phyloP scores from a whole-genome alignment of 768 basidiomycete genomes.

The Amanita phalloides region DNA sequence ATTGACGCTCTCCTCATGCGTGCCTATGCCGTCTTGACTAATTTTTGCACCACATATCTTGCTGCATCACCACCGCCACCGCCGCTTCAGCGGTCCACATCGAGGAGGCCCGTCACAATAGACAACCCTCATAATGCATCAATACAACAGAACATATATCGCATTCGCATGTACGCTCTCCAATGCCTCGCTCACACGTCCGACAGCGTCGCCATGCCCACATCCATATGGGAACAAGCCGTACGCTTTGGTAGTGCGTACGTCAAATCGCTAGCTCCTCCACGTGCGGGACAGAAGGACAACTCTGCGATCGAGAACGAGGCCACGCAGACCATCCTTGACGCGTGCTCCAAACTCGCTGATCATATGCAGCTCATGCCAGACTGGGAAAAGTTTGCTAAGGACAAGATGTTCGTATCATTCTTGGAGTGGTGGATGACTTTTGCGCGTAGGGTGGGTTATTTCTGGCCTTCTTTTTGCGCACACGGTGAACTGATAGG shows the following conservation, averaged over 20 bases:
- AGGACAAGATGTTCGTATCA: slow-evolving; percentile 40
- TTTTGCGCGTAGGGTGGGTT: slow-evolving; percentile 52
- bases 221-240: slow-evolving; percentile 63
- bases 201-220: slow-evolving; percentile 33
- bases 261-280: slow-evolving; percentile 21
- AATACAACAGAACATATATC: slow-evolving; percentile 15
- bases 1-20: slow-evolving; percentile 49
- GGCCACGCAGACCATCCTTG: slow-evolving; percentile 25
- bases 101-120: neutral
- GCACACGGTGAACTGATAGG: neutral
- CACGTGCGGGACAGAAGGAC: neutral
- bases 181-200: slow-evolving; percentile 36
- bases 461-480: neutral
- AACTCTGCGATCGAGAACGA: slow-evolving; percentile 17
- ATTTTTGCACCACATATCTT: slow-evolving; percentile 17
- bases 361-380: slow-evolving; percentile 23
- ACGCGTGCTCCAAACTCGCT: slow-evolving; percentile 34
- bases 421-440: slow-evolving; percentile 68
- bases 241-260: slow-evolving; percentile 38
- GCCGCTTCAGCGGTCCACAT: slow-evolving; percentile 6
- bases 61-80: neutral
- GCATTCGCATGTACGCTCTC: slow-evolving; percentile 32
- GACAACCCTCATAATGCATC: neutral
- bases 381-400: slow-evolving; percentile 29
- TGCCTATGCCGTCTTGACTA: slow-evolving; percentile 44